Evolutionary conservation across 345 rosid species (phyloP).

Genomic region (Populus ilicifolia): DNA sequence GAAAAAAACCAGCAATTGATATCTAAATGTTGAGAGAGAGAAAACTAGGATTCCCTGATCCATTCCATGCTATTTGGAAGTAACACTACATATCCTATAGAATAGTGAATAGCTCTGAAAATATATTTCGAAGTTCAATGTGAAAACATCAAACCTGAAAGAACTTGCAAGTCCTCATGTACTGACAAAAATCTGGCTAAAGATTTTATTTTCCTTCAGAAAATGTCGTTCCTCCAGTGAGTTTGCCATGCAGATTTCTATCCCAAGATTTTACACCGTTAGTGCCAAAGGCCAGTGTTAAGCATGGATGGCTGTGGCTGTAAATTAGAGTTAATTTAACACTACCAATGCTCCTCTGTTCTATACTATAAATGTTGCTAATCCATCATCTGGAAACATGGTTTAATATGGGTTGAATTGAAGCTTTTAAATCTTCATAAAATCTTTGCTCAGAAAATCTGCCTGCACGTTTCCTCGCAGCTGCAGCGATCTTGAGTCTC

Average conservation of each 20-base stretch:
- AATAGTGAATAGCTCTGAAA: too few species aligned
- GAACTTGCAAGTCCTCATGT: too few species aligned
- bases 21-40: too few species aligned
- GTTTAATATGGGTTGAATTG: conserved; percentile 42
- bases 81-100: too few species aligned
- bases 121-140: too few species aligned
- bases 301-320: background rate
- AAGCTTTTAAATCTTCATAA: conserved; percentile 62
- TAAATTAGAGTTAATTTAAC: background rate
- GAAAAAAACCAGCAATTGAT: too few species aligned
- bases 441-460: conserved; percentile 77
- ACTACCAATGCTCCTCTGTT: background rate
- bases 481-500: conserved; percentile 68
- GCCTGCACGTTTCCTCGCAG: conserved; percentile 63
- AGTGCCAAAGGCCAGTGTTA: background rate
- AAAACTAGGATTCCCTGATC: too few species aligned
- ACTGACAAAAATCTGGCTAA: too few species aligned
- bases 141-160: too few species aligned
- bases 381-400: background rate
- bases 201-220: too few species aligned
- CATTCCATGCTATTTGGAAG: too few species aligned
- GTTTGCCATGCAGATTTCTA: too few species aligned
- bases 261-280: background rate
- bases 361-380: background rate
- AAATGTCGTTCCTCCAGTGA: background rate